These are phyloP conservation scores for Pyrenochaeta sp. DNA, from an alignment of 2,329 filamentous ascomycete genomes.

Conservation along the genomic window DNA sequence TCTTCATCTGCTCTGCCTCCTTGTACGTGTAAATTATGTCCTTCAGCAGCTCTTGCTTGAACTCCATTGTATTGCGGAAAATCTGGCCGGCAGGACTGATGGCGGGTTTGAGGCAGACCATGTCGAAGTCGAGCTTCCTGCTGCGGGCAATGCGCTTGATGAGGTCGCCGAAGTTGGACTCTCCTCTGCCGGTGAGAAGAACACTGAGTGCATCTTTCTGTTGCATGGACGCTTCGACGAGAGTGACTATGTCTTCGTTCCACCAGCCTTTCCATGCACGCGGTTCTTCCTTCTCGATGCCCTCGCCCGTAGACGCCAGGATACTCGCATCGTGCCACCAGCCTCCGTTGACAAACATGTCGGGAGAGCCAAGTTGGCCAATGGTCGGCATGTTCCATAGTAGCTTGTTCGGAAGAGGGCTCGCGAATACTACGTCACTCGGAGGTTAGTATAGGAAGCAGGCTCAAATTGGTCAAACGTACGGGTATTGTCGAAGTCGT, in stretches of 20 bases:
- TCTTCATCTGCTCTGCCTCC: slow-evolving; percentile 77
- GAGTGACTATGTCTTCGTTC: slow-evolving; percentile 86
- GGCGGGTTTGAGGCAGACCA: slow-evolving; percentile 85
- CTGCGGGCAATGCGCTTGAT: slow-evolving; percentile 81
- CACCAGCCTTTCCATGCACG: slow-evolving; percentile 92
- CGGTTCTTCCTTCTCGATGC: slow-evolving; percentile 79
- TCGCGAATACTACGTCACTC: slow-evolving; percentile 75
- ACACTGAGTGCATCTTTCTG: slow-evolving; percentile 87
- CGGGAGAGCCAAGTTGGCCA: slow-evolving; percentile 76
- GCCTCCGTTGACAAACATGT: slow-evolving; percentile 81
- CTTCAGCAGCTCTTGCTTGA: slow-evolving; percentile 87
- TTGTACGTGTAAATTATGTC: slow-evolving; percentile 86
- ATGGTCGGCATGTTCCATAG: slow-evolving; percentile 84
- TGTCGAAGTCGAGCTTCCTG: slow-evolving; percentile 84
- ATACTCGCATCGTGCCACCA: slow-evolving; percentile 98
- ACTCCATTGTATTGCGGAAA: slow-evolving; percentile 84
- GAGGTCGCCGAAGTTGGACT: slow-evolving; percentile 77
- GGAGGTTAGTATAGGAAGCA: slow-evolving; percentile 6
- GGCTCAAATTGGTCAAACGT: slow-evolving; percentile 49
- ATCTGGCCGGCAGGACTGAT: slow-evolving; percentile 80
- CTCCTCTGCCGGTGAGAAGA: slow-evolving; percentile 84
- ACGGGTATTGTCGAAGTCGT: slow-evolving; percentile 98
- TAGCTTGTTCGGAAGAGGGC: slow-evolving; percentile 85
- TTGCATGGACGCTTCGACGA: slow-evolving; percentile 80
- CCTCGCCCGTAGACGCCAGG: slow-evolving; percentile 83